A percentile compares a stretch with the other conserved stretches of the same genome.
Conservation (phyloP, 163 green algal species). For the Chlorella variabilis region DNA sequence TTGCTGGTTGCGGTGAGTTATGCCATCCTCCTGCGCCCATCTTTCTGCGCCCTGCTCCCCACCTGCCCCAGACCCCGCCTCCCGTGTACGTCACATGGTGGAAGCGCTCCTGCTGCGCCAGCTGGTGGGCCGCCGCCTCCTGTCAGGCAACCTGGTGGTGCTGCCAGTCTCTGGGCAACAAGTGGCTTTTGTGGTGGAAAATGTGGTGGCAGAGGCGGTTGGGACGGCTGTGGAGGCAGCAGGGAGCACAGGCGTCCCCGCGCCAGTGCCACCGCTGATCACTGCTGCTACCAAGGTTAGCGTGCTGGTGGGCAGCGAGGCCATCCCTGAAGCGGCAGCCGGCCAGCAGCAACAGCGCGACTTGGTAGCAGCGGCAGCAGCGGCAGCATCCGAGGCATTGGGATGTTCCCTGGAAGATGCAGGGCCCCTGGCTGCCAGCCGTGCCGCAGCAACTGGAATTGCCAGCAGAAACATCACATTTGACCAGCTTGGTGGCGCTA, state of each 20-base stretch:
- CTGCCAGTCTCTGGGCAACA: constrained; percentile 31
- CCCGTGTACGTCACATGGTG: constrained; percentile 3
- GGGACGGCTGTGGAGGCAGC: not conserved
- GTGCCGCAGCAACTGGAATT: not conserved
- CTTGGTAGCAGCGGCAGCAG: constrained; percentile 1
- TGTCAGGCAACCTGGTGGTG: constrained; percentile 35
- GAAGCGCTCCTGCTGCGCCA: constrained; percentile 34
- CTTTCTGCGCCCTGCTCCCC: not conserved
- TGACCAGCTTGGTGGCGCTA: constrained; percentile 3
- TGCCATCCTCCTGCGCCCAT: not conserved
- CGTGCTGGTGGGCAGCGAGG: constrained; percentile 8
- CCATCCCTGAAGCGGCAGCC: not conserved
- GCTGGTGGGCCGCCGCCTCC: constrained; percentile 28
- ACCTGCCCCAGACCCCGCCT: constrained; percentile 1
- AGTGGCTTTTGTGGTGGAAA: constrained; percentile 18
- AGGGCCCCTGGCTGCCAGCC: not conserved
- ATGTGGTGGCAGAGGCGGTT: too few species aligned
- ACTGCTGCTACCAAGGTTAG: not conserved
- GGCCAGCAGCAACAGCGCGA: constrained; percentile 7
- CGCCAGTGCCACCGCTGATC: not conserved
- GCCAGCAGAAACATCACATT: constrained; percentile 15
- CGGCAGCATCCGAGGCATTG: constrained; percentile 5
- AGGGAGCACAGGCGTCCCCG: not conserved
- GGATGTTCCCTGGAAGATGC: constrained; percentile 11
- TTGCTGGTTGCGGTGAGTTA: not conserved